phyloP scores from a whole-genome alignment of 1,284 basidiomycete genomes.

The Puccinia horiana region DNA sequence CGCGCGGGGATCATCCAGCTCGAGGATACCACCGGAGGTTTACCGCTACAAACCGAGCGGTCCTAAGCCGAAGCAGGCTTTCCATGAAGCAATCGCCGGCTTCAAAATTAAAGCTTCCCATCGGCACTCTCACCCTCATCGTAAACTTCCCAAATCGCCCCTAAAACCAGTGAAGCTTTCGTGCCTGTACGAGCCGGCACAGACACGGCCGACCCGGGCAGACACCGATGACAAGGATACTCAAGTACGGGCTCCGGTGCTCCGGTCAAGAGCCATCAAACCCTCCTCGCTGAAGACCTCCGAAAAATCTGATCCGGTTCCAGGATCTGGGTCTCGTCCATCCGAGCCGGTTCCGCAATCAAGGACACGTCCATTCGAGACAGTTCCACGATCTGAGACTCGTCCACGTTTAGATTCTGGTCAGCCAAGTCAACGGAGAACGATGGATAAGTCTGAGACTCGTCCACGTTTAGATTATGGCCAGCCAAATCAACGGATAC shows the following conservation, averaged over 20 bases:
- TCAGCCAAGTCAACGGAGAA: too few species aligned
- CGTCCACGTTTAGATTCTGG: background rate
- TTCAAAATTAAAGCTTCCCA: constrained; percentile 7
- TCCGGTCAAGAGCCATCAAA: constrained; percentile 27
- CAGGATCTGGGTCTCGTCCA: background rate
- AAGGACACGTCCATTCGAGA: too few species aligned
- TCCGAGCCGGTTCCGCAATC: too few species aligned
- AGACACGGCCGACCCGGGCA: too few species aligned
- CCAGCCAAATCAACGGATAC: background rate
- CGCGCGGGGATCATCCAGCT: constrained; percentile 30
- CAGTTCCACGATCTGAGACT: too few species aligned
- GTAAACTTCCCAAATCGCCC: background rate
- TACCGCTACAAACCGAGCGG: background rate
- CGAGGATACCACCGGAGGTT: constrained; percentile 5
- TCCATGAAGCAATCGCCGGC: constrained; percentile 8
- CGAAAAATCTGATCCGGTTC: background rate
- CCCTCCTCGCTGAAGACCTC: background rate
- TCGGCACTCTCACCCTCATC: background rate
- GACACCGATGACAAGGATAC: background rate
- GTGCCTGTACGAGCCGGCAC: constrained; percentile 12
- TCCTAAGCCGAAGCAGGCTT: background rate
- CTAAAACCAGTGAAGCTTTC: background rate
- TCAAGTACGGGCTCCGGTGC: background rate
- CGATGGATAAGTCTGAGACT: too few species aligned
- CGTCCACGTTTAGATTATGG: background rate